Evolutionary conservation across 2,329 filamentous ascomycete species (phyloP), one percentile per base, ranked within the genome.

Genomic region (Trichophyton benhamiae): DNA sequence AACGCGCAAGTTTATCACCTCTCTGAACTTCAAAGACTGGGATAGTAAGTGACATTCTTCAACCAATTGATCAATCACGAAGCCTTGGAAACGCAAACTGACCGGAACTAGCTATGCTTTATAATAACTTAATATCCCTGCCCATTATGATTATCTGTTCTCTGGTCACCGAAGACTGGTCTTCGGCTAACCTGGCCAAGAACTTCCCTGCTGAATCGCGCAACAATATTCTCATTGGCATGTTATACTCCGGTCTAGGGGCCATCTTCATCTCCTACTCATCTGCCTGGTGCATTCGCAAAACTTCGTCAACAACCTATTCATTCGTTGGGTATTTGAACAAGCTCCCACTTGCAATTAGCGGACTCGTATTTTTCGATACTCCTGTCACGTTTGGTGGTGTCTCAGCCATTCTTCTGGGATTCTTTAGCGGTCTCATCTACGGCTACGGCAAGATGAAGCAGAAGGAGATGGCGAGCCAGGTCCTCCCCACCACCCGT

Each of bases 11-110:
- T 87, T 94, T 66, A 97, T 97, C 75, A 97, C 97, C 86, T 85
- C 94, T 77, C 96, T 95, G 80, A 96, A 96, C 81, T 97, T 97
- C 79, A 96, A 96, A 82, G 94, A 97, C 74, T 97, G 95, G 80
- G 94, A 99, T 76, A 96, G 91, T 96, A 82, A 78, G 92, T 85
- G 33, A 1, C 9, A 38, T 38, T 46, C 11, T 30, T 41, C 22
- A 27, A 46, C 42, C 6, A 20, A 46, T 15, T 46, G 17, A 20
- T 20, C 42, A n/a, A 7, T 6, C 6, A 8, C 27, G 27, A 30
- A 46, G n/a, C 4, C 2, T 15, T 46, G 15, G n/a, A n/a, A 46
- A 20, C 7, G 42, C 42, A 46, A 46, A 46, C 42, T 46, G 42
- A 58, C 63, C 27, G n/a, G 65, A 55, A 74, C 79, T 66, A 97